Evolutionary conservation across 345 rosid genomes (phyloP), one percentile per base, ranked within the genome.

Genomic region (Capsella bursapastoris): DNA sequence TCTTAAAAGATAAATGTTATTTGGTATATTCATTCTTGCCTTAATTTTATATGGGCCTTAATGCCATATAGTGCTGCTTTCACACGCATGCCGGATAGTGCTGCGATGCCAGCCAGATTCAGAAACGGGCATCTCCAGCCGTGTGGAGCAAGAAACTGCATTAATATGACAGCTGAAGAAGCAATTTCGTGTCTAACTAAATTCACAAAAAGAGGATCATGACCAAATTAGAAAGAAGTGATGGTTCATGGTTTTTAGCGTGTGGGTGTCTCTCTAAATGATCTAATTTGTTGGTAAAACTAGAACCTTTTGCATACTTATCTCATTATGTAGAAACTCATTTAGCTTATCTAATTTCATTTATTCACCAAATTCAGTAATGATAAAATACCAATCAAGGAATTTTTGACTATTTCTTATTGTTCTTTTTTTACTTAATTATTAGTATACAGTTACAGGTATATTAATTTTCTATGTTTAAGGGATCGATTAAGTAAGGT

Each of bases 91-190:
- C 6, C 6, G 2, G 27, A 15, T 47, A 61, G 47, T 59, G 48
- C 44, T 4, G 5, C 11, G 35, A 6, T 37, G 44, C 66, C 29
- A 50, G 3, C 53, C 31, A 74, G 51, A 57, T 74, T 74, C 63
- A 35, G 41, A 8, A 75, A 61, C 69, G 45, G 29, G 64, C 32
- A 68, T 68, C 57, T 75, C 57, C 43, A 51, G 47, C 7, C 64
- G 79, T 75, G 69, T 68, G 69, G 79, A 52, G 69, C 74, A 75
- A 68, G 79, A 75, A 68, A 68, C 31, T 49, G 45, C 55, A 34
- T 32, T 9, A 32, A 15, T 68, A 60, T 61, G 74, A 75, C 68
- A 75, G 63, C 29, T 31, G 40, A 67, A 22, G 29, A 51, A 31
- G 22, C 48, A 40, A 9, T 44, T 74, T 40, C 55, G 64, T 41